Conservation (phyloP, 192 early-diverging fungal species). For the Umbelopsis vinacea region DNA sequence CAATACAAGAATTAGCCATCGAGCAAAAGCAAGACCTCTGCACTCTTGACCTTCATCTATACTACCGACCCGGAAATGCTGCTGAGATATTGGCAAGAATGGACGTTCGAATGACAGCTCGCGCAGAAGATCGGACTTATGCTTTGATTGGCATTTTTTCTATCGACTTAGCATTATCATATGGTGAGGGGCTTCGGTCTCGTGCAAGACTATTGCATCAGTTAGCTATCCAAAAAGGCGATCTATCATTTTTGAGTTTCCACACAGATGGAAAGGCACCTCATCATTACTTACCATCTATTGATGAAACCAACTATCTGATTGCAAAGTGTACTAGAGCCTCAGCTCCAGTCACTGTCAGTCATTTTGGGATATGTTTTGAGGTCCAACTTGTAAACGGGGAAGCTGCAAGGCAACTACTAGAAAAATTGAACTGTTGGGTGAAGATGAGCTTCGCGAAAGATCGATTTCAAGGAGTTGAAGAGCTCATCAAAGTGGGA, state of each 20-base stretch:
- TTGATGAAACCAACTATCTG: neutral
- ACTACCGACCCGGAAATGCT: neutral
- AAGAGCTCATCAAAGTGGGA: neutral
- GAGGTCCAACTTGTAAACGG: neutral
- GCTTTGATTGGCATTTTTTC: neutral
- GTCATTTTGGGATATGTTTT: neutral
- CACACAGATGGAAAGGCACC: neutral
- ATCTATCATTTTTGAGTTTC: neutral
- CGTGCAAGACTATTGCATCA: neutral
- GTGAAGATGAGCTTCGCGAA: neutral
- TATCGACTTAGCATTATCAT: neutral
- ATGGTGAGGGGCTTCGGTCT: neutral
- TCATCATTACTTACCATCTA: neutral
- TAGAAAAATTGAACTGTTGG: neutral
- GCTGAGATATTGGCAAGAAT: neutral
- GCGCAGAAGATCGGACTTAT: neutral
- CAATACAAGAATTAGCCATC: neutral
- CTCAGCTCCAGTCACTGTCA: neutral
- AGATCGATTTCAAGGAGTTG: neutral
- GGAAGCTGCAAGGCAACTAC: neutral
- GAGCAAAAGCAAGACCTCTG: neutral
- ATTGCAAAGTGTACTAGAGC: neutral
- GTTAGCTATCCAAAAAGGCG: neutral
- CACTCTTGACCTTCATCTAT: neutral
- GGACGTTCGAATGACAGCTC: neutral